These are phyloP conservation scores for Geum urbanum DNA, from an alignment of 306 rosid genomes.

Conservation along the genomic window DNA sequence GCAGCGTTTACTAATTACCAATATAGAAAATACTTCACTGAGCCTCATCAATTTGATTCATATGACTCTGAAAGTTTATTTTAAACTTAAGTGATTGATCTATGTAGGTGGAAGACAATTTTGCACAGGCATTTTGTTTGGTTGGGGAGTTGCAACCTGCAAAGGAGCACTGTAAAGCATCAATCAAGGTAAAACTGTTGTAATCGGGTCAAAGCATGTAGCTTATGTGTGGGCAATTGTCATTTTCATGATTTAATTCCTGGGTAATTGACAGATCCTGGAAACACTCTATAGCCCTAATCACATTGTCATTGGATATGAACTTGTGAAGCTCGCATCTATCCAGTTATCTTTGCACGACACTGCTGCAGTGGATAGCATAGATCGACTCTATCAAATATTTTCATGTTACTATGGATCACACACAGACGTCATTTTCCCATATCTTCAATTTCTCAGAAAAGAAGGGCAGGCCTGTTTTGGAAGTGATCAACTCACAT, in stretches of 20 bases:
- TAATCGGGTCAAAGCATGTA: background rate
- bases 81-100: conserved; percentile 17
- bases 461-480: conserved; percentile 15
- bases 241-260: conserved; percentile 9
- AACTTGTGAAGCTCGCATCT: conserved; percentile 78
- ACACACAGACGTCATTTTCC: conserved; percentile 57
- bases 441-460: conserved; percentile 43
- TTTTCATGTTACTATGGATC: conserved; percentile 64
- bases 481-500: conserved; percentile 14
- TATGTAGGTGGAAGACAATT: conserved; percentile 76
- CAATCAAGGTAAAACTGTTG: conserved; percentile 50
- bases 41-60: background rate
- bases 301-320: conserved; percentile 80
- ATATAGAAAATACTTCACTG: background rate
- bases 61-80: background rate
- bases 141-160: conserved; percentile 51
- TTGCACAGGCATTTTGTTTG: conserved; percentile 73
- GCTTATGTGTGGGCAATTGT: background rate
- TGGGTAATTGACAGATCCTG: conserved; percentile 54
- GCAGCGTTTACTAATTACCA: background rate
- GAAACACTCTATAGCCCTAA: conserved; percentile 62
- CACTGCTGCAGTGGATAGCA: conserved; percentile 35
- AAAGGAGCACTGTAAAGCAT: conserved; percentile 68
- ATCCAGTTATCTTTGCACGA: conserved; percentile 63
- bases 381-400: conserved; percentile 43